Evolutionary conservation across 352 stramenopile genomes (phyloP).

Genomic region (Elongisporangium senticosum): DNA sequence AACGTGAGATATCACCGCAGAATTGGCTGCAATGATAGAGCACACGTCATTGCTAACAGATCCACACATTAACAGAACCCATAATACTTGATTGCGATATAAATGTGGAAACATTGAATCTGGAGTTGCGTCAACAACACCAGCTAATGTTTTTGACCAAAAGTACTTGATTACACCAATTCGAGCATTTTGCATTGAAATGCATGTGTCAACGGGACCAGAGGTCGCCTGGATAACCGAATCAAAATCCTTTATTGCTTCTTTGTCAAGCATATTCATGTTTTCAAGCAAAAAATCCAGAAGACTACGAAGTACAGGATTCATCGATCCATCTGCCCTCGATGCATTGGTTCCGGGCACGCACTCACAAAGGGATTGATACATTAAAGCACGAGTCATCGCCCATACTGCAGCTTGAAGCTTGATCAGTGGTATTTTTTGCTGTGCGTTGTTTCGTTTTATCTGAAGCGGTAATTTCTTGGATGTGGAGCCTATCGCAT

Average conservation of each 20-base stretch:
- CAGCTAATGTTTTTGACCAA: constrained; percentile 9
- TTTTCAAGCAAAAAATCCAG: constrained; percentile 66
- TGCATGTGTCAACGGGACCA: constrained; percentile 15
- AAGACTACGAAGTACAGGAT: constrained; percentile 48
- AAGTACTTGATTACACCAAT: constrained; percentile 68
- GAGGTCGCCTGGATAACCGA: constrained; percentile 3
- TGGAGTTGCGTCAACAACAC: constrained; percentile 2
- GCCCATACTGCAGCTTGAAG: constrained; percentile 75
- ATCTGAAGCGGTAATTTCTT: constrained; percentile 32
- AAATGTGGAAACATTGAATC: constrained; percentile 43
- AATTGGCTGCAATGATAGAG: constrained; percentile 50
- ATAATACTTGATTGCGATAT: constrained; percentile 74
- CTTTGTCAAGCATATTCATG: constrained; percentile 31
- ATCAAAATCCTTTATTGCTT: constrained; percentile 8
- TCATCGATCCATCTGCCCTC: constrained; percentile 17
- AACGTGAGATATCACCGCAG: constrained; percentile 52
- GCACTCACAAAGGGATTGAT: constrained; percentile 51
- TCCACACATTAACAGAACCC: constrained; percentile 66
- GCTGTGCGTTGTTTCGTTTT: constrained; percentile 36
- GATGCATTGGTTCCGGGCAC: constrained; percentile 6
- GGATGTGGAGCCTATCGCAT: constrained; percentile 4
- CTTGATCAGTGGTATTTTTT: constrained; percentile 68
- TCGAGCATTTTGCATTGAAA: constrained; percentile 57
- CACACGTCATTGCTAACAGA: constrained; percentile 57
- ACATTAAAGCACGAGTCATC: constrained; percentile 73